A percentile compares a stretch with the other conserved stretches of the same genome.
These are phyloP conservation scores for Penicillium canariense DNA, from an alignment of 495 filamentous ascomycete genomes.

Conservation along the genomic window DNA sequence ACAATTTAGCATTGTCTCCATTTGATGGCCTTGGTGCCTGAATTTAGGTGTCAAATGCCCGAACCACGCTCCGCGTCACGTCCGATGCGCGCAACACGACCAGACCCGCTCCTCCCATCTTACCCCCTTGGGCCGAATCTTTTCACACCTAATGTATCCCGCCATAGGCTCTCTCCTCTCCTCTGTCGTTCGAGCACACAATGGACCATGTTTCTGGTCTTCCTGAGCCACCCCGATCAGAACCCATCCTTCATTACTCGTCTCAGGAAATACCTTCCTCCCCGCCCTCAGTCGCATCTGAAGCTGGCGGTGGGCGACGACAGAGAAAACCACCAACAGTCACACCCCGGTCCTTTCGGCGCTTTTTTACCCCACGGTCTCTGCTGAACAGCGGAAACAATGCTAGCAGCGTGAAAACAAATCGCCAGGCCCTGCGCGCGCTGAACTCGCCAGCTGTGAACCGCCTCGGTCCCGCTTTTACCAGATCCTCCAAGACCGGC, in stretches of 20 bases:
- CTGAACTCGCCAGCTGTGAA: constrained; percentile 66
- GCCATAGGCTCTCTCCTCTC: constrained; percentile 7
- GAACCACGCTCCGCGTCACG: constrained; percentile 24
- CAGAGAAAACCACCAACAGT: constrained; percentile 54
- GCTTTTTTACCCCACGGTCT: constrained; percentile 78
- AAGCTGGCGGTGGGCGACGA: constrained; percentile 40
- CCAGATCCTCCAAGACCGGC: constrained; percentile 38
- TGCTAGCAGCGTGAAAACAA: constrained; percentile 48
- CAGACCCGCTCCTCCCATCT: constrained; percentile 19
- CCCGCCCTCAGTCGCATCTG: constrained; percentile 47
- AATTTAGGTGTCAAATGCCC: constrained; percentile 16
- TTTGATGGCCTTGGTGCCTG: constrained; percentile 7
- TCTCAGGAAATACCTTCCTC: constrained; percentile 44
- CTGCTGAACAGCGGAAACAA: constrained; percentile 41
- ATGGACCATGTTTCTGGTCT: constrained; percentile 39
- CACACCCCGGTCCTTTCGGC: constrained; percentile 70
- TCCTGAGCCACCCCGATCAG: constrained; percentile 41
- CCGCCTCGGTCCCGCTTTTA: constrained; percentile 49
- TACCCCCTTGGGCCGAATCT: constrained; percentile 27
- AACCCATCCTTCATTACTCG: constrained; percentile 38
- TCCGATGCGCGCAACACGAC: constrained; percentile 26
- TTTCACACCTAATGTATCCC: constrained; percentile 21
- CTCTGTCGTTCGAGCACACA: constrained; percentile 26
- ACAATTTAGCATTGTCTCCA: background rate
- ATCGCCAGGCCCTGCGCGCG: constrained; percentile 64